A percentile compares a stretch with the other conserved stretches of the same genome.
Evolutionary conservation across 129 eudicot genomes (phyloP).

Genomic region (Heracleum sosnowskyi): DNA sequence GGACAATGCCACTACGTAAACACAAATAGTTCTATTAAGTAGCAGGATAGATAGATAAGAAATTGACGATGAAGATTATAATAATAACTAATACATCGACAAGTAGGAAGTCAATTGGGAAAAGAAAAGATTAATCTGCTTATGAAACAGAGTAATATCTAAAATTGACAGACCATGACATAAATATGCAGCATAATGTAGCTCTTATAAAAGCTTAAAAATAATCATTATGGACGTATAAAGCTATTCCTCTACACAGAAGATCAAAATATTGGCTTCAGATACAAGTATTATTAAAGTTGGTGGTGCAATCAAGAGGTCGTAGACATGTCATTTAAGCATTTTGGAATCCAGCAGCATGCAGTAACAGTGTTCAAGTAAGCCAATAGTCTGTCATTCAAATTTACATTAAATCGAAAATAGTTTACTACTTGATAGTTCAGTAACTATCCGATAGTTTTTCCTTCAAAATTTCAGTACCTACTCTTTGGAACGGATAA

Average conservation of each 20-base stretch:
- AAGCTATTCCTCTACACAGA: too few species aligned
- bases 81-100: neutral
- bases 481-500: neutral
- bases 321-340: too few species aligned
- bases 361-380: neutral
- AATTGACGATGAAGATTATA: neutral
- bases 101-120: neutral
- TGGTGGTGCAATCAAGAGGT: too few species aligned
- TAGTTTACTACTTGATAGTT: neutral
- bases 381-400: neutral
- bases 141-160: neutral
- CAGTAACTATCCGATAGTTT: neutral
- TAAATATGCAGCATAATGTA: neutral
- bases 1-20: slow-evolving; percentile 49
- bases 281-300: too few species aligned
- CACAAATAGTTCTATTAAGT: slow-evolving; percentile 1
- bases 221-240: too few species aligned
- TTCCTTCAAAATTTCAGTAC: neutral
- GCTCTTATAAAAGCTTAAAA: neutral
- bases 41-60: neutral
- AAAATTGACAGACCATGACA: too few species aligned
- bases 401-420: neutral
- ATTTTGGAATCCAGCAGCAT: neutral
- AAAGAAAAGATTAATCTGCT: neutral
- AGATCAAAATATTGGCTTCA: too few species aligned